Evolutionary conservation across 139 green algal genomes (phyloP).

Genomic region (Chlamydomonas schloesseri): DNA sequence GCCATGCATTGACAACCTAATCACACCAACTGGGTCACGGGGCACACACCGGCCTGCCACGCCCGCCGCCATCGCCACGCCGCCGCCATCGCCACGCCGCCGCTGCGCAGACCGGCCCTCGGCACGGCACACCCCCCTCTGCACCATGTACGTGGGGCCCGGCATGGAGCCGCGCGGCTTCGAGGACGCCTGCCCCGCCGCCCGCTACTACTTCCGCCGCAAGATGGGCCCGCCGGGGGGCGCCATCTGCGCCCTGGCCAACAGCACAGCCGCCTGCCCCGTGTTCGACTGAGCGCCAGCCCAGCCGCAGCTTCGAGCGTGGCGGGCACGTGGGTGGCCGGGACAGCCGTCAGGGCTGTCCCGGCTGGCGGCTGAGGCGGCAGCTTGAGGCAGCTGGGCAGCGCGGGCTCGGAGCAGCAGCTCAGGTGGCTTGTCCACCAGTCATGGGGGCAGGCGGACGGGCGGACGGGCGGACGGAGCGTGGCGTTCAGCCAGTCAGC

Average conservation of each 20-base stretch:
- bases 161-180: conserved; percentile 35
- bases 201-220: conserved; percentile 54
- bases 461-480: too few relatives aligned
- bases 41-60: neutral
- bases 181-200: conserved; percentile 46
- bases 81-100: too few relatives aligned
- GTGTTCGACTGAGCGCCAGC: neutral
- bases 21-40: too few relatives aligned
- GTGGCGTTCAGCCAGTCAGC: too few relatives aligned
- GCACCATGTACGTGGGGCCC: conserved; percentile 59
- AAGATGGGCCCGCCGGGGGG: conserved; percentile 58
- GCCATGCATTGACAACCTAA: too few relatives aligned
- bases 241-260: conserved; percentile 32
- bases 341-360: too few relatives aligned
- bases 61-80: neutral
- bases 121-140: conserved; percentile 43
- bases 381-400: neutral
- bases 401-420: neutral
- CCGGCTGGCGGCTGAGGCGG: neutral
- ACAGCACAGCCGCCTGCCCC: conserved; percentile 32
- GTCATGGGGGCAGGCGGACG: too few relatives aligned
- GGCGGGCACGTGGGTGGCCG: too few relatives aligned
- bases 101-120: conserved; percentile 32
- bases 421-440: too few relatives aligned
- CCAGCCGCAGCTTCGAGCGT: neutral